phyloP scores from a whole-genome alignment of 2,329 filamentous ascomycete genomes.

The Boeremia lycopersici region DNA sequence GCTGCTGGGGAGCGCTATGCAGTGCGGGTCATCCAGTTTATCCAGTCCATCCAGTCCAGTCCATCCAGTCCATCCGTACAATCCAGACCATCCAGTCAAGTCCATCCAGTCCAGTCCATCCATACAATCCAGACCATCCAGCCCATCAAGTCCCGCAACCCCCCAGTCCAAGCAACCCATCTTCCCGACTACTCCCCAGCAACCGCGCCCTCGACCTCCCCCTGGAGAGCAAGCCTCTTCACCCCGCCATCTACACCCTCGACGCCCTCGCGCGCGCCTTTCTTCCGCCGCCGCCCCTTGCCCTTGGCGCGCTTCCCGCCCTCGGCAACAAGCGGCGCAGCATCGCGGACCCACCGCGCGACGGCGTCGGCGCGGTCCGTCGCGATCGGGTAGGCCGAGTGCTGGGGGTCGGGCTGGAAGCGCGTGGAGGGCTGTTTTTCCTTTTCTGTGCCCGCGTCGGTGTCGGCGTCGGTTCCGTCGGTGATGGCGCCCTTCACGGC shows the following conservation, averaged over 20 bases:
- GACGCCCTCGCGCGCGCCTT: too few relatives aligned
- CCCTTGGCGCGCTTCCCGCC: slow-evolving; percentile 6
- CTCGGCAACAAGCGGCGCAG: slow-evolving; percentile 48
- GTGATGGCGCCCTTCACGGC: neutral
- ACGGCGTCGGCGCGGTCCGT: slow-evolving; percentile 74
- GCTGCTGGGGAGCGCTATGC: too few relatives aligned
- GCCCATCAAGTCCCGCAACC: too few relatives aligned
- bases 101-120: too few relatives aligned
- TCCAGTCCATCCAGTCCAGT: too few relatives aligned
- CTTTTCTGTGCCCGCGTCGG: neutral
- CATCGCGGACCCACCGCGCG: slow-evolving; percentile 68
- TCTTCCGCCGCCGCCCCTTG: slow-evolving; percentile 28
- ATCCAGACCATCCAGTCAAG: too few relatives aligned
- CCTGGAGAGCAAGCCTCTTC: neutral
- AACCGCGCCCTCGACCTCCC: too few relatives aligned
- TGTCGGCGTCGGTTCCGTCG: neutral
- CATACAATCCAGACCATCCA: too few relatives aligned
- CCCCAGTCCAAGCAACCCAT: too few relatives aligned
- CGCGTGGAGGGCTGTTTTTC: neutral
- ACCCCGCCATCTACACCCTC: neutral
- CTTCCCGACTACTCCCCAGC: too few relatives aligned
- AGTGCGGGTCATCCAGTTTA: too few relatives aligned
- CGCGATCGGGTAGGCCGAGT: slow-evolving; percentile 67
- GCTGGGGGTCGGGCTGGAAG: neutral
- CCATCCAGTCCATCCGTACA: too few relatives aligned